Conservation (phyloP, 805 yeast genomes). For the Metschnikowia koreensis region DNA sequence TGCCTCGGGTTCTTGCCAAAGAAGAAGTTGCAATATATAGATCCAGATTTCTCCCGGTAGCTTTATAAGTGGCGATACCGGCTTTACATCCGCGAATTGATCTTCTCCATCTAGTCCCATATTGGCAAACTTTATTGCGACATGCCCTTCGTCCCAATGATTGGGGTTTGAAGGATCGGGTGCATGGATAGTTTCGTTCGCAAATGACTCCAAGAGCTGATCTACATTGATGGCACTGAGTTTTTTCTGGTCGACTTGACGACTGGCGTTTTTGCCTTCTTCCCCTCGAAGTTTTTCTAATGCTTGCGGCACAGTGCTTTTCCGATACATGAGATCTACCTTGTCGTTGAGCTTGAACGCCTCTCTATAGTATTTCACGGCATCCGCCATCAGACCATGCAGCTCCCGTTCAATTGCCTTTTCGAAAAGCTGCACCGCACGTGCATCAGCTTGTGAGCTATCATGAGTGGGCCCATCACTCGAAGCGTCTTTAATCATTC, state of each 20-base stretch:
- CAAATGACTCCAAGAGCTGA: conserved; percentile 37
- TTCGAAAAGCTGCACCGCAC: conserved; percentile 66
- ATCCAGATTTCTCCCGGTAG: conserved; percentile 59
- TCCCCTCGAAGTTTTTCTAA: conserved; percentile 22
- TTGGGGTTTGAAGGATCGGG: conserved; percentile 24
- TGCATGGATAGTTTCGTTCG: conserved; percentile 27
- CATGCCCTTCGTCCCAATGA: conserved; percentile 17
- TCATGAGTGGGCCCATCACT: neutral
- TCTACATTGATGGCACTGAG: conserved; percentile 44
- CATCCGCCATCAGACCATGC: conserved; percentile 78
- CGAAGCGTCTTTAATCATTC: conserved; percentile 1
- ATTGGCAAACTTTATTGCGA: conserved; percentile 28
- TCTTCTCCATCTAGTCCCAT: conserved; percentile 17
- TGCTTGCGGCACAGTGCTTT: conserved; percentile 46
- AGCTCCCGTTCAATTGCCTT: conserved; percentile 69
- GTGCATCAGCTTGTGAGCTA: conserved; percentile 4
- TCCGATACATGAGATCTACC: conserved; percentile 70
- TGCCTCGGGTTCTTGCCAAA: conserved; percentile 52
- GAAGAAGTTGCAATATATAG: conserved; percentile 47
- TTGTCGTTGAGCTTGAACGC: conserved; percentile 60
- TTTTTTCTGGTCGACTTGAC: conserved; percentile 33
- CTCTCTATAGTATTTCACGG: conserved; percentile 65
- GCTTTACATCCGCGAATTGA: conserved; percentile 16
- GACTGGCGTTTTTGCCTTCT: conserved; percentile 29
- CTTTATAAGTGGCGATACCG: conserved; percentile 37